Percentiles rank a stretch among this genome's conserved stretches.
Evolutionary conservation across 176 grass and related monocot genomes (phyloP).

Genomic region (Carex parvula): DNA sequence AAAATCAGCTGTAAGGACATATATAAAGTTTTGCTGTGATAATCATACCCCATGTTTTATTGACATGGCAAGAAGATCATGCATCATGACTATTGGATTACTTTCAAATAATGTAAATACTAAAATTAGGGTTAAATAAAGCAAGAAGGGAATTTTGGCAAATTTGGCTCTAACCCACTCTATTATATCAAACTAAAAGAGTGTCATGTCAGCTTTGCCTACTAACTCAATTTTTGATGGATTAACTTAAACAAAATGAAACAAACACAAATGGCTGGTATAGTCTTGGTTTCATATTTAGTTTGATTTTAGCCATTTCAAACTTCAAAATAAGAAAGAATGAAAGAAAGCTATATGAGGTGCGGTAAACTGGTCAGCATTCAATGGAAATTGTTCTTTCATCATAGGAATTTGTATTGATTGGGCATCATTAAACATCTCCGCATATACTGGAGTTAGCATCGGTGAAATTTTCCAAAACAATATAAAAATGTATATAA

Average conservation of each 20-base stretch:
- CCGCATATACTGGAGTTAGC: background rate
- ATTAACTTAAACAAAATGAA: background rate
- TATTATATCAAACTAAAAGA: background rate
- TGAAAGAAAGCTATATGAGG: background rate
- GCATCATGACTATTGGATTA: background rate
- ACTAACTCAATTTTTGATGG: background rate
- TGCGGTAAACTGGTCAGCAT: background rate
- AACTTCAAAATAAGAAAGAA: background rate
- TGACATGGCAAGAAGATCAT: background rate
- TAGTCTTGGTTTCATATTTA: background rate
- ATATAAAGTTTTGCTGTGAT: background rate
- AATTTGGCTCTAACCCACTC: background rate
- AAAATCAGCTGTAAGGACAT: background rate
- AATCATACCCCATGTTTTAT: background rate
- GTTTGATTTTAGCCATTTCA: background rate
- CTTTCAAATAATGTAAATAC: background rate
- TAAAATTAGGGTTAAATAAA: background rate
- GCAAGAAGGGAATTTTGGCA: background rate
- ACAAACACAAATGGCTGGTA: background rate
- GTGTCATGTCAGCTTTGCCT: background rate
- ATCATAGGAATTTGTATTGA: constrained; percentile 1
- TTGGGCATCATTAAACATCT: background rate
- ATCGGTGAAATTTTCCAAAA: background rate
- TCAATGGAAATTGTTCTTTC: background rate
- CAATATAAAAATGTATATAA: background rate